phyloP scores from a whole-genome alignment of 2,329 filamentous ascomycete species.

The Aspergillus viridinutans region DNA sequence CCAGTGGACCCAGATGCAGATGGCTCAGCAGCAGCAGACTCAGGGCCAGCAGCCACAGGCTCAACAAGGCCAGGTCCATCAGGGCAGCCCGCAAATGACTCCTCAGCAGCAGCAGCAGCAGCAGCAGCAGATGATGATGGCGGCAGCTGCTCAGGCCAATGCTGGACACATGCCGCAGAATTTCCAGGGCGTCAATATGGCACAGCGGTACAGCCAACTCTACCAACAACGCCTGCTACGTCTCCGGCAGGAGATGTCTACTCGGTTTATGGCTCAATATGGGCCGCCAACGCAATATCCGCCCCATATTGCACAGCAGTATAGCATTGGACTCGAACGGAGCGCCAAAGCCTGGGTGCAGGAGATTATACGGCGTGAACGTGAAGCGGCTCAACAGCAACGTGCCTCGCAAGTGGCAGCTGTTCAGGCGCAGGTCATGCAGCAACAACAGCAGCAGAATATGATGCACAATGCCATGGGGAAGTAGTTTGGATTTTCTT shows the following conservation, averaged over 20 bases:
- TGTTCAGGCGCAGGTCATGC: slow-evolving; percentile 30
- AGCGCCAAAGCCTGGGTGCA: slow-evolving; percentile 34
- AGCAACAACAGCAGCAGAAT: slow-evolving; percentile 39
- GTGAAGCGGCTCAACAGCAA: slow-evolving; percentile 30
- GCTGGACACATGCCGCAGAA: slow-evolving; percentile 32
- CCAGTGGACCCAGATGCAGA: slow-evolving; percentile 37
- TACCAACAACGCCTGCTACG: slow-evolving; percentile 34
- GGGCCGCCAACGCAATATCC: slow-evolving; percentile 38
- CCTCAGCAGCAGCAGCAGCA: slow-evolving; percentile 34
- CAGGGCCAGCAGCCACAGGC: slow-evolving; percentile 20
- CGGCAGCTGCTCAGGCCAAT: slow-evolving; percentile 38
- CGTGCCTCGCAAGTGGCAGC: slow-evolving; percentile 28
- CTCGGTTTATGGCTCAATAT: slow-evolving; percentile 35
- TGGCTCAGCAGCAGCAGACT: slow-evolving; percentile 30
- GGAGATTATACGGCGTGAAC: slow-evolving; percentile 37
- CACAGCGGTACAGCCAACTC: slow-evolving; percentile 33
- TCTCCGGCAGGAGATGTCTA: slow-evolving; percentile 35
- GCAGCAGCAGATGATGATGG: slow-evolving; percentile 35
- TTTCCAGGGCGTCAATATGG: slow-evolving; percentile 24
- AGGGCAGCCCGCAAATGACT: slow-evolving; percentile 32
- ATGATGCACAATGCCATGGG: slow-evolving; percentile 42
- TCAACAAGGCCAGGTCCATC: slow-evolving; percentile 25
- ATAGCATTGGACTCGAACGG: slow-evolving; percentile 33
- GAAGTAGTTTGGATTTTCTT: slow-evolving; percentile 16
- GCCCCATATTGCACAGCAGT: slow-evolving; percentile 35